Conservation (phyloP, 2,329 filamentous ascomycete genomes). For the Cladosporium sp. region DNA sequence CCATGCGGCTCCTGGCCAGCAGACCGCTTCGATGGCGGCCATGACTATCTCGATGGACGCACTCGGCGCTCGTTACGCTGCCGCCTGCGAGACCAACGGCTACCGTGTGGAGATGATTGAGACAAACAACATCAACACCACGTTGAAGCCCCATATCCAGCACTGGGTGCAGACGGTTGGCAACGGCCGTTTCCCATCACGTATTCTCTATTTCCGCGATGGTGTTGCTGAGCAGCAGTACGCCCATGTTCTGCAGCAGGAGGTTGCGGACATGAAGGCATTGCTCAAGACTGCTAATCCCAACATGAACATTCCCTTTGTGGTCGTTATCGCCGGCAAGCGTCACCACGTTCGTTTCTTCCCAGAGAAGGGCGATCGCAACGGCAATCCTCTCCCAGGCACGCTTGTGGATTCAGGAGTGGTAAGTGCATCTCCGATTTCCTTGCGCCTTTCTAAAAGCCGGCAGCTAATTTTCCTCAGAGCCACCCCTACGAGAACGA, state of each 20-base stretch:
- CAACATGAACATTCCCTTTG: constrained; percentile 64
- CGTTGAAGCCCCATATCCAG: constrained; percentile 61
- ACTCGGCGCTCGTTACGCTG: constrained; percentile 73
- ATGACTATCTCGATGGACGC: constrained; percentile 79
- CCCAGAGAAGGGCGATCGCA: constrained; percentile 72
- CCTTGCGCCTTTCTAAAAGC: too few species aligned
- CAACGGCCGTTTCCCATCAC: constrained; percentile 61
- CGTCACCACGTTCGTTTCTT: constrained; percentile 94
- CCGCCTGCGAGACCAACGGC: constrained; percentile 80
- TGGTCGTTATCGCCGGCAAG: constrained; percentile 87
- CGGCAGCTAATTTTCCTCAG: too few species aligned
- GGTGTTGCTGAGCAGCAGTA: constrained; percentile 90
- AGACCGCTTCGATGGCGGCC: constrained; percentile 75
- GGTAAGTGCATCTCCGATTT: too few species aligned
- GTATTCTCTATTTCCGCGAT: constrained; percentile 90
- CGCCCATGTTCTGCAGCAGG: constrained; percentile 73
- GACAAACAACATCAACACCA: constrained; percentile 63
- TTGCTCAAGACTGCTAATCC: constrained; percentile 39
- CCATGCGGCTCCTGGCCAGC: constrained; percentile 71
- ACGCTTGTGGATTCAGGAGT: constrained; percentile 85
- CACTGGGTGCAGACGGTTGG: constrained; percentile 64
- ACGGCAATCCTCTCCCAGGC: constrained; percentile 76
- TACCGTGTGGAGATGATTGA: constrained; percentile 78
- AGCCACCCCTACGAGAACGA: constrained; percentile 82
- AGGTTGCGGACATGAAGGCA: constrained; percentile 71